Evolutionary conservation across 768 basidiomycete species (phyloP).

Genomic region (Rubroboletus pulcherrimus): DNA sequence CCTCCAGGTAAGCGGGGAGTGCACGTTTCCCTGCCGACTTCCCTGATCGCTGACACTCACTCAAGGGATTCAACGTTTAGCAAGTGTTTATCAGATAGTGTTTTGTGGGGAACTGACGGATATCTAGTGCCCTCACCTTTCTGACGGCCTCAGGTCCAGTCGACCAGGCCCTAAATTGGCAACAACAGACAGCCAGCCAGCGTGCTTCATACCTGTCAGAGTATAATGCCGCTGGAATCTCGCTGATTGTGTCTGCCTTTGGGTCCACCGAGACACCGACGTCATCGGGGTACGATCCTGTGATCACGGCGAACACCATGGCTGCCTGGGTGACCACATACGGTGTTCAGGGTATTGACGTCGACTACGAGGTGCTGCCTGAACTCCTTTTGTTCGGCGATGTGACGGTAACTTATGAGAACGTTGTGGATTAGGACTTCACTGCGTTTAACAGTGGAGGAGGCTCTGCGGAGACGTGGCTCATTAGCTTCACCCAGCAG

Average conservation of each 20-base stretch:
- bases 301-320: slow-evolving; percentile 39
- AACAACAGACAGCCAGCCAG: slow-evolving; percentile 32
- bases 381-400: background rate
- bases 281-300: slow-evolving; percentile 37
- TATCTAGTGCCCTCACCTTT: slow-evolving; percentile 39
- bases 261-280: slow-evolving; percentile 44
- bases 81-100: slow-evolving; percentile 1
- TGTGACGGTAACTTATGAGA: background rate
- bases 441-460: slow-evolving; percentile 30
- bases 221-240: slow-evolving; percentile 53
- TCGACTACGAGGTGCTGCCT: slow-evolving; percentile 47
- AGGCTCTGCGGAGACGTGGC: slow-evolving; percentile 39
- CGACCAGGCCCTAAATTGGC: slow-evolving; percentile 47
- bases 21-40: background rate
- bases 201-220: slow-evolving; percentile 41
- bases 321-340: slow-evolving; percentile 47
- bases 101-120: background rate
- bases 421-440: slow-evolving; percentile 26
- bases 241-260: slow-evolving; percentile 54
- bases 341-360: slow-evolving; percentile 46
- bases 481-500: slow-evolving; percentile 31
- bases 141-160: slow-evolving; percentile 37
- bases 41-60: background rate
- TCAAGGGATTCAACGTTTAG: slow-evolving; percentile 35
- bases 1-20: slow-evolving; percentile 34